phyloP scores from a whole-genome alignment of 2,329 filamentous ascomycete species.

The Cytospora mali region DNA sequence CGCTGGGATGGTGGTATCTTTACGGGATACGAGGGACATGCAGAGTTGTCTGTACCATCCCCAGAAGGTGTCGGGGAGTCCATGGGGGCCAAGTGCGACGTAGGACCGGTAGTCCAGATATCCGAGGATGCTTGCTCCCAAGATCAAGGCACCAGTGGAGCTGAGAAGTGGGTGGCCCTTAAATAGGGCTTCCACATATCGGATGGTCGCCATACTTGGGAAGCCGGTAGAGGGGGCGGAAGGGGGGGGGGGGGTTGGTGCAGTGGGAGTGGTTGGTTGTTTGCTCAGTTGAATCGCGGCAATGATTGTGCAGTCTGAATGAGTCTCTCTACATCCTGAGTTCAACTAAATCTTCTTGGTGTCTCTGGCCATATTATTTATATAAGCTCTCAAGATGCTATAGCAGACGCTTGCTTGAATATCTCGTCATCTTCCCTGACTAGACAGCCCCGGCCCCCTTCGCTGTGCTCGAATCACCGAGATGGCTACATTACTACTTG shows the following conservation, averaged over 20 bases:
- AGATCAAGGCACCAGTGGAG: neutral
- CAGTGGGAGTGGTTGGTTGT: neutral
- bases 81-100: constrained; percentile 20
- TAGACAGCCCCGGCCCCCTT: neutral
- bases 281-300: neutral
- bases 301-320: no score
- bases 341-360: neutral
- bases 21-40: constrained; percentile 29
- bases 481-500: neutral
- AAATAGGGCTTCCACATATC: neutral
- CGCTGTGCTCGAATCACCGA: constrained; percentile 14
- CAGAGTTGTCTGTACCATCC: constrained; percentile 29
- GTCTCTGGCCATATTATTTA: neutral
- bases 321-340: no score
- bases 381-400: neutral
- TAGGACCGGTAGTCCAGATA: constrained; percentile 24
- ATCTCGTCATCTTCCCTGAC: neutral
- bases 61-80: constrained; percentile 24
- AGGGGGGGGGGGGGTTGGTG: no score
- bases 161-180: neutral
- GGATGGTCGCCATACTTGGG: constrained; percentile 7
- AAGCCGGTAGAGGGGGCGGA: no score
- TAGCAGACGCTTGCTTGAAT: constrained; percentile 1
- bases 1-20: constrained; percentile 32
- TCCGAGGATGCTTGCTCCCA: constrained; percentile 8